phyloP scores from a whole-genome alignment of 2,329 filamentous ascomycete genomes.

The Coniochaeta sp. region DNA sequence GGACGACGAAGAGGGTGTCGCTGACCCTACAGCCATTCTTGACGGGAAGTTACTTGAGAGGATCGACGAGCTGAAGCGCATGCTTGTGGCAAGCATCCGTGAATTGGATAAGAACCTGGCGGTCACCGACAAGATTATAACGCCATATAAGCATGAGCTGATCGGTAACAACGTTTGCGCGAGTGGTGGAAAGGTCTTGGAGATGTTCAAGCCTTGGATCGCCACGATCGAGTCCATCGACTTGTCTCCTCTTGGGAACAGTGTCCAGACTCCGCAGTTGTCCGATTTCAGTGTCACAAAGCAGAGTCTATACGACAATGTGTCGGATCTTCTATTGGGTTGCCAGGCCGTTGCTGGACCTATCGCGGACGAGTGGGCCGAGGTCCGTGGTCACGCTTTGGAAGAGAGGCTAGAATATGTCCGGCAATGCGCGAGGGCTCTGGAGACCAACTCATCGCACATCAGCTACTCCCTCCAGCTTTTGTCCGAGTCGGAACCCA shows the following conservation, averaged over 20 bases:
- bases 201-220: slow-evolving; percentile 86
- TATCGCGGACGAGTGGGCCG: slow-evolving; percentile 90
- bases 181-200: slow-evolving; percentile 72
- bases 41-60: slow-evolving; percentile 74
- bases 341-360: slow-evolving; percentile 92
- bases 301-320: slow-evolving; percentile 87
- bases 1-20: slow-evolving; percentile 68
- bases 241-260: slow-evolving; percentile 68
- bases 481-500: slow-evolving; percentile 72
- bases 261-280: slow-evolving; percentile 76
- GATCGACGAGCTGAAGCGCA: slow-evolving; percentile 77
- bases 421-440: slow-evolving; percentile 65
- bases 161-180: slow-evolving; percentile 78
- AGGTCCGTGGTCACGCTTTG: slow-evolving; percentile 81
- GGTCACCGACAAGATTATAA: slow-evolving; percentile 74
- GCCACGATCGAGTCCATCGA: slow-evolving; percentile 88
- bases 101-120: slow-evolving; percentile 80
- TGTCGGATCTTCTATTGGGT: slow-evolving; percentile 78
- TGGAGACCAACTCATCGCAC: slow-evolving; percentile 82
- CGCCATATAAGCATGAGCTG: slow-evolving; percentile 67
- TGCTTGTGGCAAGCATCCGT: slow-evolving; percentile 78
- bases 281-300: slow-evolving; percentile 86
- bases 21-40: slow-evolving; percentile 66
- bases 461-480: slow-evolving; percentile 83
- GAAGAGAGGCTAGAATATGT: slow-evolving; percentile 82